phyloP scores from a whole-genome alignment of 169 alveolate genomes.

The Cyclospora cayetanensis region DNA sequence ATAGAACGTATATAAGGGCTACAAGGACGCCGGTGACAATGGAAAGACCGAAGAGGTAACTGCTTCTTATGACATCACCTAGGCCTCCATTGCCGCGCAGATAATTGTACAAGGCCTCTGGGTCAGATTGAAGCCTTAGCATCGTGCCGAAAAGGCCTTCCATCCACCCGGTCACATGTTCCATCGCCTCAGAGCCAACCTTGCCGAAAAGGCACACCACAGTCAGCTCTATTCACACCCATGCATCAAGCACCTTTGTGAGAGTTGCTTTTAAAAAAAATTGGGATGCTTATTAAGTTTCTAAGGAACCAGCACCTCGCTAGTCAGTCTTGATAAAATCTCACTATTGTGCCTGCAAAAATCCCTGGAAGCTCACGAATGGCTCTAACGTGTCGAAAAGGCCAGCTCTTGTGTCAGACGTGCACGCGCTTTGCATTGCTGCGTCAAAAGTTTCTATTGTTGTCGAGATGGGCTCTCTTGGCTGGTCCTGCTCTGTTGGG shows the following conservation, averaged over 20 bases:
- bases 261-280: no score
- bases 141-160: conserved; percentile 16
- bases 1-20: not conserved
- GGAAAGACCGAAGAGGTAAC: conserved; percentile 27
- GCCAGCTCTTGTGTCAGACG: not conserved
- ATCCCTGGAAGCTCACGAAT: not conserved
- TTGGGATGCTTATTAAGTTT: no score
- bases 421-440: conserved; percentile 31
- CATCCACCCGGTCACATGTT: conserved; percentile 37
- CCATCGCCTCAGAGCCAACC: not conserved
- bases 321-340: no score
- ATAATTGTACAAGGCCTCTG: conserved; percentile 33
- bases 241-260: no score
- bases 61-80: conserved; percentile 20
- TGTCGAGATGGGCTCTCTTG: not conserved
- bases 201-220: no score
- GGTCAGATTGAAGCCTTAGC: conserved; percentile 45
- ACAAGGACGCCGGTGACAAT: conserved; percentile 34
- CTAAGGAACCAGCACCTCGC: no score
- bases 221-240: no score
- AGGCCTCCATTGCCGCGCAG: conserved; percentile 25
- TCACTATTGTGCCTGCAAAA: no score
- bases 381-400: not conserved
- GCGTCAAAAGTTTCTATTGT: conserved; percentile 30
- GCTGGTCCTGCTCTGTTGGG: no score